Base-by-base conservation (phyloP, 148 eudicot genomes). In the Fagopyrum homotropicum region DNA sequence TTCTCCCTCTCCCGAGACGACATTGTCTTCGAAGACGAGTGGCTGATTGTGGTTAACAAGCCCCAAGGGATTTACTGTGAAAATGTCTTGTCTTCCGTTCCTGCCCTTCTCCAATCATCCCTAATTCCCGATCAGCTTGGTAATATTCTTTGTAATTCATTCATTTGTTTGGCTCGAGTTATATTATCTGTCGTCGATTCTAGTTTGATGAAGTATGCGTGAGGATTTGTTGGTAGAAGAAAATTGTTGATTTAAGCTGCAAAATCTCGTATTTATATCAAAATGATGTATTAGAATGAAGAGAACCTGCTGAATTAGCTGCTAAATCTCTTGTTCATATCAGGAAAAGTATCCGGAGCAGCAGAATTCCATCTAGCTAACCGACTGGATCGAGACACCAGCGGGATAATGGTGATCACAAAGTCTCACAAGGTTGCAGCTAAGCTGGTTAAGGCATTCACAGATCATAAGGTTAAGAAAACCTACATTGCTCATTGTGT, bases 381-480 rank as follows among this genome's bases (percentile, higher is more conserved):
- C 78, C 81, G 98, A 80, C 85, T 94, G 69, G 97, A 94, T 77
- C 97, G 98, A 51, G 98, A 94, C 79, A 94, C 98, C 22, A 92
- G 93, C 76, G 98, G 98, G 46, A 85, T 94, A 19, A 90, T 89
- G 84, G 47, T 94, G 17, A 86, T 92, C 55, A 94, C 98, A 50
- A 91, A 92, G 82, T 90, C 87, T 45, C 96, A 92, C 85, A 92
- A 90, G 82, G 93, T 89, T 52, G 98, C 98, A 12, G 83, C 85
- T 73, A 92, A 92, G 89, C 91, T 94, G 47, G 97, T 94, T 14
- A 87, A 90, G 79, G 98, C 97, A 44, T 94, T 92, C 75, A 91
- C 98, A 0, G 88, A 90, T 19, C 97, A 92, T 85, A 90, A 82
- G 80, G 91, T 94, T 60, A 89, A 78, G 77, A 94, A 94, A 79